Conservation (phyloP, 1,284 basidiomycete genomes). For the Trametes polyzona region DNA sequence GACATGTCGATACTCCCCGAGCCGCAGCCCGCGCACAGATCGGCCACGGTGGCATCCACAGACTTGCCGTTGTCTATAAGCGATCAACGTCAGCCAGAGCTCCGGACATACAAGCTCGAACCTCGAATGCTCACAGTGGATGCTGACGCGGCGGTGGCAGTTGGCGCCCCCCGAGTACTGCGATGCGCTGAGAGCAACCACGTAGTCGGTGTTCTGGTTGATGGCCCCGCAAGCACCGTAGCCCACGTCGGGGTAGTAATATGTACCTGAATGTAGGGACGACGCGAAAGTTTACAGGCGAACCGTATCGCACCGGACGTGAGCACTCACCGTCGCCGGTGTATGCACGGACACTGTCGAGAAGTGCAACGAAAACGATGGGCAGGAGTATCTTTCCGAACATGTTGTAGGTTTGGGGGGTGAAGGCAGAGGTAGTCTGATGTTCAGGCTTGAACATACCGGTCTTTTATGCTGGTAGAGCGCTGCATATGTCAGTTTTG, state of each 20-base stretch:
- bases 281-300: neutral
- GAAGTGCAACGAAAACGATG: too few relatives aligned
- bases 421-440: too few relatives aligned
- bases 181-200: conserved; percentile 7
- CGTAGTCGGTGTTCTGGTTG: conserved; percentile 10
- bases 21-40: conserved; percentile 30
- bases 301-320: neutral
- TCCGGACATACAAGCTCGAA: too few relatives aligned
- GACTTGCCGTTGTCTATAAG: conserved; percentile 29
- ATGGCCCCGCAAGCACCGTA: conserved; percentile 8
- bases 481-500: too few relatives aligned
- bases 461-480: too few relatives aligned
- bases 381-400: too few relatives aligned
- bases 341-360: neutral
- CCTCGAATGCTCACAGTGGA: conserved; percentile 3
- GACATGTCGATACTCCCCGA: conserved; percentile 23
- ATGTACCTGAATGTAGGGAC: neutral
- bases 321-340: conserved; percentile 7
- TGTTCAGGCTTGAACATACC: too few relatives aligned
- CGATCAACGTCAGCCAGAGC: neutral
- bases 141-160: conserved; percentile 4
- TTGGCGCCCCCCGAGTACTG: conserved; percentile 6
- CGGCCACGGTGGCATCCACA: conserved; percentile 24
- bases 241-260: neutral
- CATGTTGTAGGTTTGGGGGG: too few relatives aligned